Percentiles rank a stretch among this genome's conserved stretches.
phyloP scores from a whole-genome alignment of 768 basidiomycete species.

The Auricularia sp. region DNA sequence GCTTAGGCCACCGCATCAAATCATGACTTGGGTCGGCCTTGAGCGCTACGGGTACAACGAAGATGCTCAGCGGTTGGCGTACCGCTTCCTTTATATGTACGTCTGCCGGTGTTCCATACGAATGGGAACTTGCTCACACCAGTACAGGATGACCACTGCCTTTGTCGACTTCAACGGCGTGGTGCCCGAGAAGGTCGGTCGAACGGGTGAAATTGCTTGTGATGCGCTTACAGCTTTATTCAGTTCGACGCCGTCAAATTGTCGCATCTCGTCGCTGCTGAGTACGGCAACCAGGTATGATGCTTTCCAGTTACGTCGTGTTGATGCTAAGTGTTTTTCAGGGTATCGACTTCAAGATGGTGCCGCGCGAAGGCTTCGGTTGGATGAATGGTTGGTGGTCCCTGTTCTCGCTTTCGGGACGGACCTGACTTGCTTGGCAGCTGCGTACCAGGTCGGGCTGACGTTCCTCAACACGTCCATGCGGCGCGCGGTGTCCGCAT shows the following conservation, averaged over 20 bases:
- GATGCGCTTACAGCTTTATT: conserved; percentile 1
- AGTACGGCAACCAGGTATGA: conserved; percentile 73
- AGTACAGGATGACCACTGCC: conserved; percentile 66
- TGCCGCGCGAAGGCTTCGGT: conserved; percentile 94
- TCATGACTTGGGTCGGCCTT: conserved; percentile 96
- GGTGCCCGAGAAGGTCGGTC: conserved; percentile 86
- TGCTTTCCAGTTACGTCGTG: too few species aligned
- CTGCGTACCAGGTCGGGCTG: conserved; percentile 94
- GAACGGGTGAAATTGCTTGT: background rate
- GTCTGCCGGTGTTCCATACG: background rate
- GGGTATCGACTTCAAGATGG: conserved; percentile 95
- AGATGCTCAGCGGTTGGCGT: conserved; percentile 86
- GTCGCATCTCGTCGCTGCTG: conserved; percentile 92
- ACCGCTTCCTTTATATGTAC: conserved; percentile 93
- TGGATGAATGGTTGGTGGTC: conserved; percentile 83
- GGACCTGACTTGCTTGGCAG: conserved; percentile 27
- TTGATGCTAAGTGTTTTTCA: too few species aligned
- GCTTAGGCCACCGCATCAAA: conserved; percentile 87
- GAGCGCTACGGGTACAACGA: conserved; percentile 93
- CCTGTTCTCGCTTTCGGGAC: conserved; percentile 3
- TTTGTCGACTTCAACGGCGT: conserved; percentile 97
- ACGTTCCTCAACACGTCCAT: conserved; percentile 89
- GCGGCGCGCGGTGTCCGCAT: conserved; percentile 90
- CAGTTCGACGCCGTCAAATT: conserved; percentile 94
- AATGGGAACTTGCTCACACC: conserved; percentile 25